Evolutionary conservation across 2,329 filamentous ascomycete genomes (phyloP), one percentile per base, ranked within the genome.

Genomic region (Penicillium sp.): DNA sequence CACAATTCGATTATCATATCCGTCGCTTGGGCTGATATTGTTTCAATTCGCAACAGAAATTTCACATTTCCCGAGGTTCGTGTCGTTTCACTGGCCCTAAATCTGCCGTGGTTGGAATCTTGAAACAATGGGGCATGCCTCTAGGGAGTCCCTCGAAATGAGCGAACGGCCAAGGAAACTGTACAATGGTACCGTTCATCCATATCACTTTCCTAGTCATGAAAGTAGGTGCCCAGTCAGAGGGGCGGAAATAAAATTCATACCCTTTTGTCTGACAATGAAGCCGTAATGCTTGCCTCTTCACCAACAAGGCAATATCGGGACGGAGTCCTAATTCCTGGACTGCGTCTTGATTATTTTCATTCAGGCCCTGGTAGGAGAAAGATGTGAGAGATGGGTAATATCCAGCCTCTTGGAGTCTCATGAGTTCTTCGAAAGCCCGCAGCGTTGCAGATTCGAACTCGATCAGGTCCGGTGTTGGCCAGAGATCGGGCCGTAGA

Each of bases 111-210:
- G 35, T 19, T 10, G 7, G 8, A 18, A 18, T 5, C 7, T 18
- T 47, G 5, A 13, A 14, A 26, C 35, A 23, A 30, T n/a, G 27
- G 19, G 36, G 36, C 18, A 42, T 34, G 47, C 47, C 19, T 34
- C 9, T 13, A 4, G 47, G 47, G 8, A 49, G 36, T 26, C 39
- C 47, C 23, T 42, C 47, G 14, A 42, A 7, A 16, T 11, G 7
- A 26, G 14, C 47, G 18, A 49, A 42, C 7, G 47, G 47, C 47
- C 47, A 49, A 49, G 47, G 47, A 4, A 42, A 9, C 18, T 29
- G 7, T 27, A n/a, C 4, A 16, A 23, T 9, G 14, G 32, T 18
- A 5, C 32, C 16, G 36, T 49, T 4, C 11, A 42, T 7, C 13
- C 3, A 42, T 3, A 7, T 30, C 27, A n/a, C 47, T 19, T 19